These are phyloP conservation scores for Biscogniauxia mediterranea DNA, from an alignment of 2,329 filamentous ascomycete species.

Conservation along the genomic window DNA sequence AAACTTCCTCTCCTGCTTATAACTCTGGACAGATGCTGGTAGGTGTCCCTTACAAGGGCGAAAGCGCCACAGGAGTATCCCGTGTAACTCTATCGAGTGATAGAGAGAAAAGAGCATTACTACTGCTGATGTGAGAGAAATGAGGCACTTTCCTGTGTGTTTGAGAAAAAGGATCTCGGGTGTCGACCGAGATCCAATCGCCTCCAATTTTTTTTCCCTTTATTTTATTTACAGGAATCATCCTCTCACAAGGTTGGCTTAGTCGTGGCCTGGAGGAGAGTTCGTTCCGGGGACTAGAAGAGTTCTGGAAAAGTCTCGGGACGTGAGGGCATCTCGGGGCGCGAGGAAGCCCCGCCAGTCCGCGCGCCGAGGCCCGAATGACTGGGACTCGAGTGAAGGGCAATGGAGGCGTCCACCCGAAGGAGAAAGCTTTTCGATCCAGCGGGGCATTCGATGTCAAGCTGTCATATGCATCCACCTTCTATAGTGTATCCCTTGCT, in stretches of 20 bases:
- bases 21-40: not conserved
- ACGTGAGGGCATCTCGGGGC: conserved; percentile 9
- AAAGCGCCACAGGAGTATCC: not conserved
- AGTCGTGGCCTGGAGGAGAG: not conserved
- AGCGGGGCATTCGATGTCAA: not conserved
- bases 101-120: not conserved
- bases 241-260: not conserved
- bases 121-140: conserved; percentile 1
- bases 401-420: not conserved
- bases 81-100: not conserved
- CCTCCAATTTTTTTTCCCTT: not conserved
- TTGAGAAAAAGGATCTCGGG: conserved; percentile 1
- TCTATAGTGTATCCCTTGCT: not conserved
- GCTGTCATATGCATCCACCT: not conserved
- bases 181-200: not conserved
- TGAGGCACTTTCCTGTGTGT: not conserved
- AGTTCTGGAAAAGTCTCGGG: not conserved
- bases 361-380: conserved; percentile 12
- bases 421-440: not conserved
- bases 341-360: conserved; percentile 20
- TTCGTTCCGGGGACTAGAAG: not conserved
- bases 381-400: not conserved
- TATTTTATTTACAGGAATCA: not conserved
- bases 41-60: not conserved
- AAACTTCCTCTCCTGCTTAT: not conserved